Evolutionary conservation across 177 flowering plant species (phyloP).

Genomic region (Vitis hybrid): DNA sequence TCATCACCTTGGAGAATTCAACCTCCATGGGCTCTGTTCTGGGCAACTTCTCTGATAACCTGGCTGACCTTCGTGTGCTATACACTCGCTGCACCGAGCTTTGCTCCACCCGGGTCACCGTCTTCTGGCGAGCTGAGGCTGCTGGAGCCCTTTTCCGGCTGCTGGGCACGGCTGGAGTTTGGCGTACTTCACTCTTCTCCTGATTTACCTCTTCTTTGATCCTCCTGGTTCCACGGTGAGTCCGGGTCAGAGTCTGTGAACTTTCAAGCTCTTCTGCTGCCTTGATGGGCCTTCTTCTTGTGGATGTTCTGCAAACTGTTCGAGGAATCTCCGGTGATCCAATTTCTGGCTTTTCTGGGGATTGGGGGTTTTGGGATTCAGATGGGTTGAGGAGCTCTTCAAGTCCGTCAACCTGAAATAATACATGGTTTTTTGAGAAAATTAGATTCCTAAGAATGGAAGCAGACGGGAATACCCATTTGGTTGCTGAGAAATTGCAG

Average conservation of each 20-base stretch:
- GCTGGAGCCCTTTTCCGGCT: constrained; percentile 20
- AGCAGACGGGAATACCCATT: neutral
- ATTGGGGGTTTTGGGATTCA: constrained; percentile 19
- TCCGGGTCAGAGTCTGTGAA: constrained; percentile 22
- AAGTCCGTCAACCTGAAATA: constrained; percentile 57
- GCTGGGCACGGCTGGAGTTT: constrained; percentile 23
- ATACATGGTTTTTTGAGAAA: neutral
- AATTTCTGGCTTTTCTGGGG: constrained; percentile 14
- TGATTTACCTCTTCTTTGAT: constrained; percentile 13
- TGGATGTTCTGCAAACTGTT: constrained; percentile 33
- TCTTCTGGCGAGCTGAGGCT: constrained; percentile 12
- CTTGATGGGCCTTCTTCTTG: constrained; percentile 27
- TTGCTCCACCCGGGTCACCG: constrained; percentile 12
- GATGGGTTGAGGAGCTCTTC: constrained; percentile 37
- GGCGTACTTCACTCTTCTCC: constrained; percentile 8
- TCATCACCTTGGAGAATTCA: neutral
- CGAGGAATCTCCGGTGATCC: constrained; percentile 26
- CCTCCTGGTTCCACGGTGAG: constrained; percentile 30
- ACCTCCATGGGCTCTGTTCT: neutral
- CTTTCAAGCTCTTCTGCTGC: constrained; percentile 22
- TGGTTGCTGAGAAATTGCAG: neutral
- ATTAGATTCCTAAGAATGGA: neutral
- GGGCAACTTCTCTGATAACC: constrained; percentile 36
- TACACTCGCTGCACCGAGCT: constrained; percentile 22
- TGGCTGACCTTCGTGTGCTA: constrained; percentile 52